Conservation (phyloP, 1,139 yeast species). For the Saccharomycopsis hybrid region DNA sequence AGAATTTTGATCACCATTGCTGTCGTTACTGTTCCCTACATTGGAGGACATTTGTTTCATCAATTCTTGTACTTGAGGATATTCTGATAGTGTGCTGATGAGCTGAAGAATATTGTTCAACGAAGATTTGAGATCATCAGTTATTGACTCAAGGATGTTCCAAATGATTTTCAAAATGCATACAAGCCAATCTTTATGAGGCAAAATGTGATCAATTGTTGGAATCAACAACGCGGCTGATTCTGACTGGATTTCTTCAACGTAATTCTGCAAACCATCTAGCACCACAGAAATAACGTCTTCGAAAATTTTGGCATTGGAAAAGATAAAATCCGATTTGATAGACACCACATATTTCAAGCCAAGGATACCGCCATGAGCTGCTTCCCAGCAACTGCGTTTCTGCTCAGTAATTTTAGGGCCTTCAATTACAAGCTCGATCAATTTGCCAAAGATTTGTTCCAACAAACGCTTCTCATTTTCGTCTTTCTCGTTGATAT, state of each 20-base stretch:
- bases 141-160: conserved; percentile 17
- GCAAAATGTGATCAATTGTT: conserved; percentile 54
- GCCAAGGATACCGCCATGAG: conserved; percentile 97
- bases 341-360: conserved; percentile 88
- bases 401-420: conserved; percentile 7
- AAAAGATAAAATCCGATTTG: conserved; percentile 66
- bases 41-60: conserved; percentile 22
- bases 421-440: conserved; percentile 68
- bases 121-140: conserved; percentile 21
- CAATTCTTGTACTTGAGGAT: conserved; percentile 65
- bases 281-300: conserved; percentile 79
- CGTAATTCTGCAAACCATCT: conserved; percentile 76
- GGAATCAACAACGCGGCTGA: conserved; percentile 93
- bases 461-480: conserved; percentile 37
- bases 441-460: conserved; percentile 59
- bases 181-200: conserved; percentile 18
- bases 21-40: conserved; percentile 39
- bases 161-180: conserved; percentile 18
- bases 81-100: conserved; percentile 27
- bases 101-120: conserved; percentile 24
- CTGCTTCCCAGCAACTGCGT: conserved; percentile 82
- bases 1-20: conserved; percentile 24
- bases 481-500: conserved; percentile 46
- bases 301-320: conserved; percentile 53
- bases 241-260: conserved; percentile 96